Evolutionary conservation across 2,329 filamentous ascomycete species (phyloP).

Genomic region (Cercospora sp.): DNA sequence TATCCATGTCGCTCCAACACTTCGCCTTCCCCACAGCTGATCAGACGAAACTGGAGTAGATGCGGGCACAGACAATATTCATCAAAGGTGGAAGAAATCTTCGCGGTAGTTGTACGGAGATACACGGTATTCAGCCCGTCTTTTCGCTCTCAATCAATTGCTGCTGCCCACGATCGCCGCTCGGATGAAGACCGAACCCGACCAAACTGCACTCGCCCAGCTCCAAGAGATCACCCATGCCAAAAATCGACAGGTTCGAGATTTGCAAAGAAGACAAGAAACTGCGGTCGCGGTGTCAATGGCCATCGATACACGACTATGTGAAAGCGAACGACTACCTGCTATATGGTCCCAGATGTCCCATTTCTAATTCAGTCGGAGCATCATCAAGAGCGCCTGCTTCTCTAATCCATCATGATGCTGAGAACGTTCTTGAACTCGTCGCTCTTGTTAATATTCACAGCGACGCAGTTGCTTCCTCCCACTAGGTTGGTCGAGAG

Average conservation of each 20-base stretch:
- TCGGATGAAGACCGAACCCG: not conserved
- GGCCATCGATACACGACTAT: not conserved
- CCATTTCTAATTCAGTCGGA: not conserved
- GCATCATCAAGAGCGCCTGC: not conserved
- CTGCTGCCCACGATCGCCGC: not conserved
- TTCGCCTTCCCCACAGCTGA: not conserved
- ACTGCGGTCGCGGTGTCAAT: not conserved
- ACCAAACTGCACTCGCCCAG: not conserved
- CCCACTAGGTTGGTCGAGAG: no score
- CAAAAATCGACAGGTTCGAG: not conserved
- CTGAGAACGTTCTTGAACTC: no score
- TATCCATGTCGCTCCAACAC: not conserved
- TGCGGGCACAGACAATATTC: not conserved
- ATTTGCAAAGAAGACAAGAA: not conserved
- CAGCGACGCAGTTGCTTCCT: no score
- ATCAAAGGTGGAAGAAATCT: not conserved
- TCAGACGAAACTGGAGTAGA: not conserved
- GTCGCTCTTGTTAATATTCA: no score
- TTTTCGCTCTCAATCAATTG: not conserved
- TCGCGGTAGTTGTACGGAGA: not conserved
- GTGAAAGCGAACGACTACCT: not conserved
- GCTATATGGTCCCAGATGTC: not conserved
- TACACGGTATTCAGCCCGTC: not conserved
- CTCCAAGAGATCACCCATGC: not conserved
- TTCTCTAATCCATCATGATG: conserved; percentile 12